A percentile compares a stretch with the other conserved stretches of the same genome.
These are phyloP conservation scores for Thraustotheca clavata DNA, from an alignment of 352 stramenopile species.

Conservation along the genomic window DNA sequence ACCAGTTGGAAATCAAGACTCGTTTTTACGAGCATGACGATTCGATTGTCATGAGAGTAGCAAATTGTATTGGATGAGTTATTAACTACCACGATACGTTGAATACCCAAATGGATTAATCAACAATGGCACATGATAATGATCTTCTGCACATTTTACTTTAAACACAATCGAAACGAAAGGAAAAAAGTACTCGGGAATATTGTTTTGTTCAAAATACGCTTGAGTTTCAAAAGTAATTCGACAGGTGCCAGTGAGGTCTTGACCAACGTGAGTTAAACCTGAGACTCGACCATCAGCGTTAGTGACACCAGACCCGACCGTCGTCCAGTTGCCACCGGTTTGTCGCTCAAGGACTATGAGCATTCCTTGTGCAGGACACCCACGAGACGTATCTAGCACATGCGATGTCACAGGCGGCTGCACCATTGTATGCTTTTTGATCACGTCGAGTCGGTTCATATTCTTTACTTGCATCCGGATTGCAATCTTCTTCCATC, in stretches of 20 bases:
- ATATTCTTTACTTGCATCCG: background rate
- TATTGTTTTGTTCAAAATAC: slow-evolving; percentile 66
- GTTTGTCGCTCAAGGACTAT: slow-evolving; percentile 55
- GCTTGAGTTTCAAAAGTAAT: slow-evolving; percentile 72
- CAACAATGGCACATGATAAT: slow-evolving; percentile 87
- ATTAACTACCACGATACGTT: slow-evolving; percentile 84
- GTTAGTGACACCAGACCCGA: slow-evolving; percentile 60
- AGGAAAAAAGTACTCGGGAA: slow-evolving; percentile 80
- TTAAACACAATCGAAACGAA: slow-evolving; percentile 74
- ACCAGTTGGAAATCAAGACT: no score
- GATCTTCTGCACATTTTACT: slow-evolving; percentile 55
- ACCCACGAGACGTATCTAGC: slow-evolving; percentile 72
- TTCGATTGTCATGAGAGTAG: no score
- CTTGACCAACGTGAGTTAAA: slow-evolving; percentile 35
- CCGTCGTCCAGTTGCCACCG: slow-evolving; percentile 29
- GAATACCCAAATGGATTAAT: slow-evolving; percentile 86
- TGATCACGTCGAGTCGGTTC: background rate
- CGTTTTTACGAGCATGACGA: no score
- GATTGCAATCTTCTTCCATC: no score
- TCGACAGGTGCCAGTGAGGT: slow-evolving; percentile 57
- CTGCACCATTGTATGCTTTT: slow-evolving; percentile 9
- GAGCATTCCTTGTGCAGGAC: slow-evolving; percentile 54
- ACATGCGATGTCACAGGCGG: slow-evolving; percentile 79
- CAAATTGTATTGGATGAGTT: no score
- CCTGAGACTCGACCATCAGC: slow-evolving; percentile 55